Conservation (phyloP, 78 protist species). For the Speleostelium caveatum region DNA sequence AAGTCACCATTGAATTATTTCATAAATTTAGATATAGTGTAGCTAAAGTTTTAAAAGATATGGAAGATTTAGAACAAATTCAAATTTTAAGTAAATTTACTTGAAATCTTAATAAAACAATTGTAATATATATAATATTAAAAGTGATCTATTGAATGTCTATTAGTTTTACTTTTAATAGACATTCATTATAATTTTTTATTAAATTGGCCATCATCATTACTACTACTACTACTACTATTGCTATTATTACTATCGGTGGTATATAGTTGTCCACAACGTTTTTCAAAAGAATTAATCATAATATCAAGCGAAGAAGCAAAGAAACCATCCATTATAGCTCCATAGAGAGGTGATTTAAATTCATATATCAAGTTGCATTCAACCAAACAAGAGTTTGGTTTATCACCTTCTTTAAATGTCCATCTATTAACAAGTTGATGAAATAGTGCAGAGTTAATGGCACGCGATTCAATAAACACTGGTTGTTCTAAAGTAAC, state of each 20-base stretch:
- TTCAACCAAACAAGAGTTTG: constrained; percentile 10
- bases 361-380: constrained; percentile 54
- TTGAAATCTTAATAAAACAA: no score
- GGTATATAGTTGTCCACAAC: constrained; percentile 46
- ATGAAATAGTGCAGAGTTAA: constrained; percentile 21
- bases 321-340: constrained; percentile 50
- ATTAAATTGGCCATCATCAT: no score
- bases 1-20: constrained; percentile 60
- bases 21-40: constrained; percentile 79
- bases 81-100: constrained; percentile 69
- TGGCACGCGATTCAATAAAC: constrained; percentile 19
- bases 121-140: constrained; percentile 38
- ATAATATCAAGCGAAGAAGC: constrained; percentile 33
- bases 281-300: constrained; percentile 47
- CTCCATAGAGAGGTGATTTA: constrained; percentile 33
- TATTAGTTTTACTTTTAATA: no score
- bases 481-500: not conserved
- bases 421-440: constrained; percentile 7
- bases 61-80: constrained; percentile 81
- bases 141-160: not conserved
- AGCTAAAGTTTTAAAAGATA: constrained; percentile 77
- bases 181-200: no score
- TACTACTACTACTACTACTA: no score
- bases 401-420: constrained; percentile 19
- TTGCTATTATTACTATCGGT: not conserved